These are phyloP conservation scores for cucumber (Cucumis sativus) DNA, from an alignment of 306 rosid genomes.

Conservation along the genomic window DNA sequence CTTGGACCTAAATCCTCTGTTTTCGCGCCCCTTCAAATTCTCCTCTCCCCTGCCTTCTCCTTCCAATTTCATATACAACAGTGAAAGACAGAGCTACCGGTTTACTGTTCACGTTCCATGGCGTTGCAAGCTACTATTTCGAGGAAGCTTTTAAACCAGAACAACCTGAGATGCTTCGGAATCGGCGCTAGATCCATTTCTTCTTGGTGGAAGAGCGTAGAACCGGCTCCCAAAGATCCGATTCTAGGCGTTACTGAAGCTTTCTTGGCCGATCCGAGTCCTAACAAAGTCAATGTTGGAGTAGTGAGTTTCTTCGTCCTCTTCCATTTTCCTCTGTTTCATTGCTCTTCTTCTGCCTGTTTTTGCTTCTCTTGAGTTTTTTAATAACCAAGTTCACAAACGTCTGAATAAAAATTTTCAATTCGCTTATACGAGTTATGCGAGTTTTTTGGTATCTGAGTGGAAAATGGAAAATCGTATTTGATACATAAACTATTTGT, in stretches of 20 bases:
- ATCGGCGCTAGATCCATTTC: conserved; percentile 53
- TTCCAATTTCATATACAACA: background rate
- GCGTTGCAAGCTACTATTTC: conserved; percentile 29
- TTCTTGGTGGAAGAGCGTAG: conserved; percentile 65
- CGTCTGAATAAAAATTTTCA: background rate
- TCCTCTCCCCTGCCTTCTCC: background rate
- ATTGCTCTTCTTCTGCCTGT: background rate
- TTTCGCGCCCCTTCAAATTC: background rate
- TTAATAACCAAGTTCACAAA: background rate
- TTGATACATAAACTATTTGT: background rate
- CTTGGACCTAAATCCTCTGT: background rate
- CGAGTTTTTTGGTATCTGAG: background rate
- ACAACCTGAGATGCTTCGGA: conserved; percentile 18
- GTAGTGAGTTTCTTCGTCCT: conserved; percentile 46
- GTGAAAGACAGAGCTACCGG: background rate
- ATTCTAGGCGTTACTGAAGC: conserved; percentile 99
- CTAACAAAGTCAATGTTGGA: conserved; percentile 84
- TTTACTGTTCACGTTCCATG: conserved; percentile 17
- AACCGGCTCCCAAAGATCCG: conserved; percentile 90
- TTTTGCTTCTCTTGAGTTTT: background rate
- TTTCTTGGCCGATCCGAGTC: conserved; percentile 79
- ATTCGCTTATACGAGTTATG: background rate
- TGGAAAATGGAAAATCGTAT: background rate
- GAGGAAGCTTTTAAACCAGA: conserved; percentile 14
- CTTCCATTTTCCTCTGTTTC: background rate